Conservation (phyloP, 2,329 filamentous ascomycete genomes). For the Verticillium zaregamsianum region DNA sequence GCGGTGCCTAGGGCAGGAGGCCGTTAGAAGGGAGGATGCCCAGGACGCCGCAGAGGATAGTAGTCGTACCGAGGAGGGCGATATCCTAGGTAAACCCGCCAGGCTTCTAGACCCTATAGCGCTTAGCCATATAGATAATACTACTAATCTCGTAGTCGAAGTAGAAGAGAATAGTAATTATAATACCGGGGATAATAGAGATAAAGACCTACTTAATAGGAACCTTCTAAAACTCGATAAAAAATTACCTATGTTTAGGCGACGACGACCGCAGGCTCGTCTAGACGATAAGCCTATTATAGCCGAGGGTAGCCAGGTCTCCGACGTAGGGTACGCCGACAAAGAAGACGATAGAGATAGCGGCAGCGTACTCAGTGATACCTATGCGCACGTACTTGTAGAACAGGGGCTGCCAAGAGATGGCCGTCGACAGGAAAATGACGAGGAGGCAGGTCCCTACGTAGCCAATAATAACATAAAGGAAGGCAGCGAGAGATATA, state of each 20-base stretch:
- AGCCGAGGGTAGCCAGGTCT: constrained; percentile 54
- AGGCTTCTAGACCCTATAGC: constrained; percentile 58
- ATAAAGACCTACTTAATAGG: constrained; percentile 56
- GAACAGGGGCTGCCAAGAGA: constrained; percentile 57
- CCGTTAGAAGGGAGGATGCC: constrained; percentile 65
- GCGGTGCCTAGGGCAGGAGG: constrained; percentile 59
- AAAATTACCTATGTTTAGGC: constrained; percentile 50
- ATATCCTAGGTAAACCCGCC: constrained; percentile 64
- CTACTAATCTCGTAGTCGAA: constrained; percentile 68
- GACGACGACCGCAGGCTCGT: constrained; percentile 51
- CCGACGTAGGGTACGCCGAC: constrained; percentile 59
- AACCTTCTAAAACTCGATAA: constrained; percentile 61
- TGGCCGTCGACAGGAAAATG: constrained; percentile 56
- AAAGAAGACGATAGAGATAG: constrained; percentile 63
- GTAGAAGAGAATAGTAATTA: constrained; percentile 65
- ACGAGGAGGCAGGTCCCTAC: constrained; percentile 60
- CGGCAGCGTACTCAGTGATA: constrained; percentile 60
- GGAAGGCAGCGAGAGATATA: constrained; percentile 57
- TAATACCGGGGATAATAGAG: constrained; percentile 57
- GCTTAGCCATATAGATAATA: constrained; percentile 60
- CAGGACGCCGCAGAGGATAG: constrained; percentile 59
- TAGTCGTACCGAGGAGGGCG: constrained; percentile 56
- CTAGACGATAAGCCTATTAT: constrained; percentile 53
- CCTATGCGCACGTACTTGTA: constrained; percentile 60
- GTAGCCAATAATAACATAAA: constrained; percentile 63